Evolutionary conservation across 768 basidiomycete species (phyloP).

Genomic region (Pulveroboletus ravenelii): DNA sequence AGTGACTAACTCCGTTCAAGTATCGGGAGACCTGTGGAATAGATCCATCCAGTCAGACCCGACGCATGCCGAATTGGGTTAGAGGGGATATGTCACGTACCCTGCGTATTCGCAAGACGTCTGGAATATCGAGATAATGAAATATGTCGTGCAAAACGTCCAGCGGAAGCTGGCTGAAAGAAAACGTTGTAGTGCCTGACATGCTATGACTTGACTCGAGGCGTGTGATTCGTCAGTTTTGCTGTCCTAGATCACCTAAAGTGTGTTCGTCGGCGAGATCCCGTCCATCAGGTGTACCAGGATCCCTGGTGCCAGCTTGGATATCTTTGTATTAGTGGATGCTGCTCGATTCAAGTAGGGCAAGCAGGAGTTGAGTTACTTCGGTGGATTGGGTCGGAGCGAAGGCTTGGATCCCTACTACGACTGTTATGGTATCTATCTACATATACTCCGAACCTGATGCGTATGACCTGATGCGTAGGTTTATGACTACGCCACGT

Average conservation of each 20-base stretch:
- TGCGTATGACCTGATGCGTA: no score
- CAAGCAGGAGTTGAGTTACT: no score
- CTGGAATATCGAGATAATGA: conserved; percentile 14
- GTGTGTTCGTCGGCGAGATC: neutral
- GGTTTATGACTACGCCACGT: no score
- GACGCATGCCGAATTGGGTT: neutral
- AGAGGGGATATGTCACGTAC: conserved; percentile 4
- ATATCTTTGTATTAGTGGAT: no score
- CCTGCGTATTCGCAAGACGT: conserved; percentile 14
- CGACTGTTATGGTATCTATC: no score
- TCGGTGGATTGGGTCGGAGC: no score
- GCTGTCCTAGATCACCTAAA: neutral
- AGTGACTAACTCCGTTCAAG: conserved; percentile 3
- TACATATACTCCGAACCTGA: no score
- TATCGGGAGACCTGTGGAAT: conserved; percentile 9
- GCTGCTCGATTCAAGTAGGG: no score
- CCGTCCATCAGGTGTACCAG: neutral
- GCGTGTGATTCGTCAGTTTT: neutral
- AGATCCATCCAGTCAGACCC: neutral
- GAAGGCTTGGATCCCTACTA: no score
- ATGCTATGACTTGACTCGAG: neutral
- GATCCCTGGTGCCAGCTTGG: no score
- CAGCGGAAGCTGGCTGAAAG: conserved; percentile 10
- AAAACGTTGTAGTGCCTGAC: neutral
- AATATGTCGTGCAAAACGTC: conserved; percentile 12